phyloP scores from a whole-genome alignment of 208 protist genomes.

The Trypanosomatidae sp. region DNA sequence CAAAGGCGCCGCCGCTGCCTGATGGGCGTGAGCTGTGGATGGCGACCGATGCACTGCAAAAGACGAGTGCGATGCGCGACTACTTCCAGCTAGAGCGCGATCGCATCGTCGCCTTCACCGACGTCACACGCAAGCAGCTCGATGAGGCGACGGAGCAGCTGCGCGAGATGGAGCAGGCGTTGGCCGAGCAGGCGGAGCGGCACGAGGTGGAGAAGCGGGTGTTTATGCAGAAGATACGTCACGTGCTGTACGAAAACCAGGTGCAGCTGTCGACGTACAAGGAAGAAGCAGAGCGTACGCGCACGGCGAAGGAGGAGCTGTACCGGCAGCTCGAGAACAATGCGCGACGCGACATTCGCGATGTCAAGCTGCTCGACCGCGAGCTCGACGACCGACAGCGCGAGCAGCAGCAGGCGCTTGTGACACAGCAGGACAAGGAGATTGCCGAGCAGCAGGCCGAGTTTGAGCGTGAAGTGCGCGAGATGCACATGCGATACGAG shows the following conservation, averaged over 20 bases:
- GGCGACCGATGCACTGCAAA: constrained; percentile 85
- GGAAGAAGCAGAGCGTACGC: constrained; percentile 79
- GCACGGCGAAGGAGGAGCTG: constrained; percentile 83
- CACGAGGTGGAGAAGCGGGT: constrained; percentile 94
- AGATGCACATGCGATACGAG: constrained; percentile 93
- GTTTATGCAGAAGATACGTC: constrained; percentile 96
- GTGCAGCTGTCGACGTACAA: constrained; percentile 83
- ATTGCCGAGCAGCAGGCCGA: constrained; percentile 76
- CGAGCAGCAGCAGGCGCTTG: constrained; percentile 65
- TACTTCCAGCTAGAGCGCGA: constrained; percentile 96
- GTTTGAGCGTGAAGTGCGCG: constrained; percentile 88
- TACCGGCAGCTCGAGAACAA: constrained; percentile 75
- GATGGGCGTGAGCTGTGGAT: constrained; percentile 75
- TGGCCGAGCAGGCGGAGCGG: constrained; percentile 86
- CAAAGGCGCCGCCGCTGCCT: too few species aligned
- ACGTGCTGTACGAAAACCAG: constrained; percentile 94
- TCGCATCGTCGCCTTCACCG: constrained; percentile 93
- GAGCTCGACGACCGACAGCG: constrained; percentile 82
- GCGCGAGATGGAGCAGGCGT: constrained; percentile 87
- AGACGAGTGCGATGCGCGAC: constrained; percentile 92
- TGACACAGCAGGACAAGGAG: constrained; percentile 67
- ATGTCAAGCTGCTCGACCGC: constrained; percentile 77
- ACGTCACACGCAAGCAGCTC: constrained; percentile 90
- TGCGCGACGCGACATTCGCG: constrained; percentile 64
- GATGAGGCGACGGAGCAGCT: constrained; percentile 67